phyloP scores from a whole-genome alignment of 108 stramenopile species.

The Nitzschia palea region DNA sequence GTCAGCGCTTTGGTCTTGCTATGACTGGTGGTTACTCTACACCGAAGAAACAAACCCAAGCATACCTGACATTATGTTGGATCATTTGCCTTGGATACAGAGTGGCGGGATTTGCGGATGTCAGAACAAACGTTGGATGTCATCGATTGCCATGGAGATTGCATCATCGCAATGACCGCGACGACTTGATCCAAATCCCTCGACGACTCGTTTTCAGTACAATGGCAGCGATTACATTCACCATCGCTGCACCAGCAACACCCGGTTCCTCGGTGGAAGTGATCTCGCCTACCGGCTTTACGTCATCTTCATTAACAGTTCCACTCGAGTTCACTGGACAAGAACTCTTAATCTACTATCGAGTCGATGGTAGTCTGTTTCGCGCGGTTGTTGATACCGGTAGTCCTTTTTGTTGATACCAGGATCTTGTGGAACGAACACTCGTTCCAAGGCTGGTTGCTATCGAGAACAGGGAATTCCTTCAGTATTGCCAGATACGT shows the following conservation, averaged over 20 bases:
- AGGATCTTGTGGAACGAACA: conserved; percentile 38
- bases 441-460: conserved; percentile 42
- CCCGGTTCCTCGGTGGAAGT: not conserved
- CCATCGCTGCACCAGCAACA: not conserved
- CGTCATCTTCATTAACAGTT: conserved; percentile 16
- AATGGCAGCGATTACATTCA: not conserved
- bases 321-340: conserved; percentile 39
- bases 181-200: not conserved
- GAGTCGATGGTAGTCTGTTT: conserved; percentile 45
- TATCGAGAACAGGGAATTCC: conserved; percentile 38
- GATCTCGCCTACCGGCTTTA: not conserved
- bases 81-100: no score
- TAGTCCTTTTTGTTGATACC: conserved; percentile 56
- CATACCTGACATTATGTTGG: no score
- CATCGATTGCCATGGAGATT: not conserved
- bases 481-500: conserved; percentile 39
- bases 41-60: no score
- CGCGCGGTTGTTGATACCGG: conserved; percentile 63
- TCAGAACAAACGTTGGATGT: not conserved
- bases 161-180: not conserved
- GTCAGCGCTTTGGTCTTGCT: no score
- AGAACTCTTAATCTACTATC: conserved; percentile 44
- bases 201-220: not conserved
- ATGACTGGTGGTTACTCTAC: no score
- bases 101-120: no score